Evolutionary conservation across 2,329 filamentous ascomycete species (phyloP).

Genomic region (Metarhizium brunneum): DNA sequence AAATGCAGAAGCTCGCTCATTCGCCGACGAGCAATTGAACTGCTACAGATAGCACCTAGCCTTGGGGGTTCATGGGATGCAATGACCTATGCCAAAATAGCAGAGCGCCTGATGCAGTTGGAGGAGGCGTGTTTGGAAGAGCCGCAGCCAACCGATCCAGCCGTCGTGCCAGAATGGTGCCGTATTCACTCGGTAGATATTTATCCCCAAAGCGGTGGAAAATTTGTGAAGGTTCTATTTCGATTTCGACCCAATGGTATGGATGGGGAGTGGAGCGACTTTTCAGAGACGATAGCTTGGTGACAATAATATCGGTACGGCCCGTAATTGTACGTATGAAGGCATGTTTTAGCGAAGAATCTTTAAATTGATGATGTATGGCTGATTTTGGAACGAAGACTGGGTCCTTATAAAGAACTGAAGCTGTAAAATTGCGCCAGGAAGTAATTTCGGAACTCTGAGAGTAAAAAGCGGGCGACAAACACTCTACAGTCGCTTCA

Average conservation of each 20-base stretch:
- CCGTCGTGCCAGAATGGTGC: conserved; percentile 5
- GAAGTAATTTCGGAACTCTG: too few relatives aligned
- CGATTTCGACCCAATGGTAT: conserved; percentile 1
- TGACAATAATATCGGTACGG: background rate
- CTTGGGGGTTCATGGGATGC: conserved; percentile 8
- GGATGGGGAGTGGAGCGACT: conserved; percentile 4
- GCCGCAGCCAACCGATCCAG: background rate
- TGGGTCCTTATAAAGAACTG: too few relatives aligned
- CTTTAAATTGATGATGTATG: background rate
- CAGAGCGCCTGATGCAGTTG: conserved; percentile 6
- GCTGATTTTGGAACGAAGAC: too few relatives aligned
- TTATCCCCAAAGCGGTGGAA: background rate
- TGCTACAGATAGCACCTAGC: conserved; percentile 2
- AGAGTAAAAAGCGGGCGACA: too few relatives aligned
- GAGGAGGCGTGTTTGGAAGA: conserved; percentile 8
- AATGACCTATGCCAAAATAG: conserved; percentile 3
- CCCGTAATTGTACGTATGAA: background rate
- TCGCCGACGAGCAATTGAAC: conserved; percentile 7
- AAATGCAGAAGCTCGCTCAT: conserved; percentile 9
- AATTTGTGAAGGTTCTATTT: background rate
- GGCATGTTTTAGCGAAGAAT: background rate
- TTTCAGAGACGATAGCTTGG: conserved; percentile 1
- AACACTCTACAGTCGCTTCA: too few relatives aligned
- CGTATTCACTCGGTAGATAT: conserved; percentile 5
- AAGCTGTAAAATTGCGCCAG: too few relatives aligned